Percentiles rank a stretch among this genome's conserved stretches.
Evolutionary conservation across 1,284 basidiomycete genomes (phyloP).

Genomic region (Malassezia pachydermatis): DNA sequence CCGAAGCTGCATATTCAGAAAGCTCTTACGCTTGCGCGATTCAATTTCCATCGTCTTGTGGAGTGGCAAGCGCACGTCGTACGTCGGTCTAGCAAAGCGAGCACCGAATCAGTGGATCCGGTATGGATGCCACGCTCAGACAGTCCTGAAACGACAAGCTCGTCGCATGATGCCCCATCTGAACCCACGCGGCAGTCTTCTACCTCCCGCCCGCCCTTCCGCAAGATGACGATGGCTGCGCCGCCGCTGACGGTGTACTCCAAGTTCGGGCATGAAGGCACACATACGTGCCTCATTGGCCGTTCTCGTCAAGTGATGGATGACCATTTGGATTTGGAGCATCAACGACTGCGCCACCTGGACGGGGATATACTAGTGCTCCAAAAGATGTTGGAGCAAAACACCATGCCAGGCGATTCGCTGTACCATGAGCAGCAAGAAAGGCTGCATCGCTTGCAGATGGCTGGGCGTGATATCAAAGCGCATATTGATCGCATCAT

Average conservation of each 20-base stretch:
- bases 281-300: conserved; percentile 66
- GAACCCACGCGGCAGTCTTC: background rate
- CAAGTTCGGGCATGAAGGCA: conserved; percentile 79
- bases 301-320: conserved; percentile 50
- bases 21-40: conserved; percentile 65
- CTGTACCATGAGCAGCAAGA: background rate
- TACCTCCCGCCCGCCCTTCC: background rate
- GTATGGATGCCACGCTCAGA: no score
- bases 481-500: conserved; percentile 10
- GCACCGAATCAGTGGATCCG: no score
- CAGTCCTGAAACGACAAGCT: background rate
- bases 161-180: background rate
- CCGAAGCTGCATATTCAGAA: conserved; percentile 55
- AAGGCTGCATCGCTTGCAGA: background rate
- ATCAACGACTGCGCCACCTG: conserved; percentile 51
- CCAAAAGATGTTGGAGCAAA: background rate
- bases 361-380: conserved; percentile 26
- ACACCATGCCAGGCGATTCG: background rate
- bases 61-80: conserved; percentile 42
- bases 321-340: conserved; percentile 52
- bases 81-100: background rate
- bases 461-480: conserved; percentile 7
- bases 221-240: background rate
- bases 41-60: conserved; percentile 59
- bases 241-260: conserved; percentile 27